These are phyloP conservation scores for Xylaria acuta DNA, from an alignment of 495 filamentous ascomycete species.

Conservation along the genomic window DNA sequence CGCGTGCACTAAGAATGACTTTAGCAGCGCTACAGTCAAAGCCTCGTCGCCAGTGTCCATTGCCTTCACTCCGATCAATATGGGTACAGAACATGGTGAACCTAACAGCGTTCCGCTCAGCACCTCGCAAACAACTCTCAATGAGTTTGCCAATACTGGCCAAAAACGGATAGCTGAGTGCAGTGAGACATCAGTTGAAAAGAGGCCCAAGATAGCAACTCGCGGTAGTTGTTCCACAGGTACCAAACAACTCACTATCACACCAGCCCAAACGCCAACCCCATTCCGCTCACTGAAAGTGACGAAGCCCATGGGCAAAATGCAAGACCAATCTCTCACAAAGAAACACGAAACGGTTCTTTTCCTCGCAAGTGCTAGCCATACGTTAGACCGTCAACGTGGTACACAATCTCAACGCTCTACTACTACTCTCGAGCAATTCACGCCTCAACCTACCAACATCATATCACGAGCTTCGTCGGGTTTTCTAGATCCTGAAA, in stretches of 20 bases:
- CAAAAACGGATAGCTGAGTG: slow-evolving; percentile 12
- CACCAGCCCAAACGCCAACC: background rate
- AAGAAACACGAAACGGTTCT: background rate
- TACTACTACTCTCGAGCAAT: background rate
- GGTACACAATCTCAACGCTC: background rate
- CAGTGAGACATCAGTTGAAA: background rate
- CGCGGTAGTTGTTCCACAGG: background rate
- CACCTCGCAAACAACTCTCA: background rate
- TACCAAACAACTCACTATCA: slow-evolving; percentile 3
- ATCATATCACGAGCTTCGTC: background rate
- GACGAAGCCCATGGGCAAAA: slow-evolving; percentile 7
- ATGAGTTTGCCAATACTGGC: background rate
- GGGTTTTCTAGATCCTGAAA: background rate
- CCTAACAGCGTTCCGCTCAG: background rate
- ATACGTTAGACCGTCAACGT: background rate
- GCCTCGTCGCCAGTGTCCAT: background rate
- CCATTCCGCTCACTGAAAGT: slow-evolving; percentile 9
- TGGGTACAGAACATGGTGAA: background rate
- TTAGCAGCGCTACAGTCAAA: background rate
- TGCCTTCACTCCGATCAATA: background rate
- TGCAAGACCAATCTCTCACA: background rate
- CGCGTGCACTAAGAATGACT: background rate
- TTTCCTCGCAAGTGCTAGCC: background rate
- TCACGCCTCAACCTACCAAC: slow-evolving; percentile 1
- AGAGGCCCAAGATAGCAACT: slow-evolving; percentile 2